Percentiles rank a stretch among this genome's conserved stretches.
Evolutionary conservation across 2,329 filamentous ascomycete species (phyloP).

Genomic region (Talaromyces sp.): DNA sequence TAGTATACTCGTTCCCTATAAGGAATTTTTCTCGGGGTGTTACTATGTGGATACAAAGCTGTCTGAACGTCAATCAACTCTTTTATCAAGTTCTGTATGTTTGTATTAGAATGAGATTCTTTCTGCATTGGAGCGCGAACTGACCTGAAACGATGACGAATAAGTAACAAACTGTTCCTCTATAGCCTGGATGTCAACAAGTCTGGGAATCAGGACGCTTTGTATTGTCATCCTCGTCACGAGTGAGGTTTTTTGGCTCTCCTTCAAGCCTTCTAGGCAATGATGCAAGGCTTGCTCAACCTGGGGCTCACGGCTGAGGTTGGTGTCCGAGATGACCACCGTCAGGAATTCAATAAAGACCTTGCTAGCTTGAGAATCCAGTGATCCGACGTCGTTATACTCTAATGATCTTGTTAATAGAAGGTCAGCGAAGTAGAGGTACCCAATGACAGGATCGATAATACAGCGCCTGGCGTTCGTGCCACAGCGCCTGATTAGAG

Average conservation of each 20-base stretch:
- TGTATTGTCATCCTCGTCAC: conserved; percentile 27
- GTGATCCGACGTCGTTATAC: conserved; percentile 23
- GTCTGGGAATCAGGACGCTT: conserved; percentile 28
- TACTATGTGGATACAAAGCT: conserved; percentile 10
- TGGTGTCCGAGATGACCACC: conserved; percentile 31
- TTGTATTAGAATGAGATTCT: neutral
- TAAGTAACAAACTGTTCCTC: conserved; percentile 24
- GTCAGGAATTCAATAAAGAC: conserved; percentile 33
- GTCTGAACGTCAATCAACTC: conserved; percentile 3
- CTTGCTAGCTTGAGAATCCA: conserved; percentile 31
- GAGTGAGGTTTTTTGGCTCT: conserved; percentile 24
- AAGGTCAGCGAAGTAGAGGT: conserved; percentile 28
- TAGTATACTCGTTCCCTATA: neutral
- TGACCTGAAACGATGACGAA: conserved; percentile 37
- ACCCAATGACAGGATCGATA: conserved; percentile 28
- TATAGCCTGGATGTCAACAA: conserved; percentile 28
- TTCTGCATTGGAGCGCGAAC: neutral
- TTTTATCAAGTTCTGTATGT: neutral
- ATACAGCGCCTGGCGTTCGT: conserved; percentile 20
- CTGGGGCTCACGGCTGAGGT: conserved; percentile 25
- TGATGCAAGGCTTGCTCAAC: conserved; percentile 34
- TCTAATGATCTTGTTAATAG: conserved; percentile 27
- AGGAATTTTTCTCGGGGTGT: neutral
- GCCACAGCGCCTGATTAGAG: conserved; percentile 28
- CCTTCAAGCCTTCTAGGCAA: conserved; percentile 30